phyloP scores from a whole-genome alignment of 331 rosid species.

The Prunus yedoensis region DNA sequence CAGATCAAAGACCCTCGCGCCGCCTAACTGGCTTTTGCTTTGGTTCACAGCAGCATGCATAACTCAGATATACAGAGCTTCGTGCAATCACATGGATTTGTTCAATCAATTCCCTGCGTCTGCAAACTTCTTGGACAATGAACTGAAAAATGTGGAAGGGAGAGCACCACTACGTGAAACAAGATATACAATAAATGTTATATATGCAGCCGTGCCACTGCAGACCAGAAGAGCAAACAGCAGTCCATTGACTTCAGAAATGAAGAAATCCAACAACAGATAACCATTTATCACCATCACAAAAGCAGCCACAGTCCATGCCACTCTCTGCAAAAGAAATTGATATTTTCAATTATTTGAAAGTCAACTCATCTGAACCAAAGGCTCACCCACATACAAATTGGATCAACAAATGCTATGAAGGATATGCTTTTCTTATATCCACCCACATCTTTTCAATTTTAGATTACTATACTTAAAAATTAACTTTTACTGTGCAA shows the following conservation, averaged over 20 bases:
- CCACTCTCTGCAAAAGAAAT: constrained; percentile 56
- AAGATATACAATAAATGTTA: constrained; percentile 64
- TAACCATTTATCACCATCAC: constrained; percentile 79
- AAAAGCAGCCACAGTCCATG: constrained; percentile 79
- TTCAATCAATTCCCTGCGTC: constrained; percentile 32
- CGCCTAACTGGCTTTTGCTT: constrained; percentile 14
- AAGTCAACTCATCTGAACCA: background rate
- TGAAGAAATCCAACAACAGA: constrained; percentile 68
- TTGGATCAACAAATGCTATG: too few species aligned
- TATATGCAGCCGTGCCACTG: constrained; percentile 53
- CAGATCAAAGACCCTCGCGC: background rate
- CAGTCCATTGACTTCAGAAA: constrained; percentile 60
- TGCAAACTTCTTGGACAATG: constrained; percentile 48
- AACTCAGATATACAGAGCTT: constrained; percentile 2
- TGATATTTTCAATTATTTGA: background rate
- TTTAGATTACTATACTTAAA: background rate
- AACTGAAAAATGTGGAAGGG: constrained; percentile 48
- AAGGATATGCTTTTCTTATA: background rate
- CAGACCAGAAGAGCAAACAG: constrained; percentile 52
- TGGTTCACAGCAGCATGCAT: constrained; percentile 2
- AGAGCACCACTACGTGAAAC: constrained; percentile 52
- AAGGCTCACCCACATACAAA: background rate
- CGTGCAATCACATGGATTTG: constrained; percentile 1
- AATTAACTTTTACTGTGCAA: background rate
- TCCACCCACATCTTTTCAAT: background rate